Conservation (phyloP, 2,329 filamentous ascomycete genomes). For the Simplicillium aogashimaense region DNA sequence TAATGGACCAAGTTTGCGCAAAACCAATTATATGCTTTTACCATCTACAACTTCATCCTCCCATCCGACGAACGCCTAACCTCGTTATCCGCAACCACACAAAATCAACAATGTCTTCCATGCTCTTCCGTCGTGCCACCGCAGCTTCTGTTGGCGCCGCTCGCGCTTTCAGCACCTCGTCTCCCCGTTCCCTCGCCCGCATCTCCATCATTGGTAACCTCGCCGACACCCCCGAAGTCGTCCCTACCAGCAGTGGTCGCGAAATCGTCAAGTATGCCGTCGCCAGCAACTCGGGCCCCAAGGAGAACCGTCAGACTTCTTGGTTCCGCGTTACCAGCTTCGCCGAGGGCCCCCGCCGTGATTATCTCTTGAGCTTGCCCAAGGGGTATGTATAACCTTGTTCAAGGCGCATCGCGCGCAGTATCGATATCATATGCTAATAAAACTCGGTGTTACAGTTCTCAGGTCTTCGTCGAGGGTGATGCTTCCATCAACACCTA, state of each 20-base stretch:
- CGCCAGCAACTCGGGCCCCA: conserved; percentile 55
- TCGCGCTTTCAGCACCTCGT: conserved; percentile 70
- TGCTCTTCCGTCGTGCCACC: conserved; percentile 44
- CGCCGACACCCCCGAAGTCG: conserved; percentile 66
- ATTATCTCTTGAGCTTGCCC: conserved; percentile 61
- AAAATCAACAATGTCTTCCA: conserved; percentile 28
- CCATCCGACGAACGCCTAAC: too few species aligned
- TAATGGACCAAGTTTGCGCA: too few species aligned
- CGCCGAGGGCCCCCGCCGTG: conserved; percentile 56
- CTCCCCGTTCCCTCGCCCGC: conserved; percentile 57
- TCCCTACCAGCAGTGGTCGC: conserved; percentile 56
- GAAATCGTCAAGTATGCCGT: conserved; percentile 72
- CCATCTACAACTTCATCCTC: too few species aligned
- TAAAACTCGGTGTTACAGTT: conserved; percentile 34
- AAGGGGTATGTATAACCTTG: conserved; percentile 63
- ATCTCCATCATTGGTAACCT: conserved; percentile 85
- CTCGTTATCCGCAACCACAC: too few species aligned
- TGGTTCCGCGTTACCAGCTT: conserved; percentile 82
- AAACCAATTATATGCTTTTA: too few species aligned
- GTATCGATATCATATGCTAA: neutral
- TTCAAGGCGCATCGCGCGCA: neutral
- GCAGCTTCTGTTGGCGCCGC: conserved; percentile 33
- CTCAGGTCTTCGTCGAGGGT: conserved; percentile 74
- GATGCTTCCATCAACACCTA: conserved; percentile 62
- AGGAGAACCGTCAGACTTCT: conserved; percentile 65